Evolutionary conservation across 2,329 filamentous ascomycete genomes (phyloP).

Genomic region (Endoconidiophora polonica): DNA sequence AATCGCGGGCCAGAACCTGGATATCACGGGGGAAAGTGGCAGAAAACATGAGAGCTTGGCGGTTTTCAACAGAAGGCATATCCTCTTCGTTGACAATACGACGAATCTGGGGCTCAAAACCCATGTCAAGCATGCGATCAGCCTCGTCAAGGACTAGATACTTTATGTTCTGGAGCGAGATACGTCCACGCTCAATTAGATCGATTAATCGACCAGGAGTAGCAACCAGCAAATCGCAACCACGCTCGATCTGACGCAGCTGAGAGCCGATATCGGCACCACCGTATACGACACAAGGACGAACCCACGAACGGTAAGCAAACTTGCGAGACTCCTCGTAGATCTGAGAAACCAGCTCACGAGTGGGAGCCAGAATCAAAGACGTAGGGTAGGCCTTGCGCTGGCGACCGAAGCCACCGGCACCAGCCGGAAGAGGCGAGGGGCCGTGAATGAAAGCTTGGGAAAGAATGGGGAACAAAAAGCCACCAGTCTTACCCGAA

Average conservation of each 20-base stretch:
- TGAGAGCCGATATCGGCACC: conserved; percentile 97
- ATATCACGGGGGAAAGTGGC: conserved; percentile 98
- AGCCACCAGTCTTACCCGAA: conserved; percentile 99
- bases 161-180: conserved; percentile 97
- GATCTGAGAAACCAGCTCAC: conserved; percentile 97
- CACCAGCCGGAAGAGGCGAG: conserved; percentile 46
- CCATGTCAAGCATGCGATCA: conserved; percentile 99
- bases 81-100: conserved; percentile 97
- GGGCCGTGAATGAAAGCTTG: conserved; percentile 88
- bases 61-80: conserved; percentile 69
- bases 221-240: conserved; percentile 91
- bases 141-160: conserved; percentile 98
- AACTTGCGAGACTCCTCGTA: conserved; percentile 97
- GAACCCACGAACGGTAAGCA: conserved; percentile 96
- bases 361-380: conserved; percentile 86
- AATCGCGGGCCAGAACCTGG: conserved; percentile 96
- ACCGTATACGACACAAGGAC: conserved; percentile 95
- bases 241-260: conserved; percentile 92
- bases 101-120: conserved; percentile 99
- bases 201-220: conserved; percentile 96
- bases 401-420: conserved; percentile 69
- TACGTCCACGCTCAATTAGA: conserved; percentile 93
- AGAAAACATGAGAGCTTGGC: conserved; percentile 99
- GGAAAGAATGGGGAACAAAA: conserved; percentile 97
- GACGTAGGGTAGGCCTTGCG: conserved; percentile 97